Base-by-base conservation (phyloP, 2,329 filamentous ascomycete species). In the Epichloe festucae region DNA sequence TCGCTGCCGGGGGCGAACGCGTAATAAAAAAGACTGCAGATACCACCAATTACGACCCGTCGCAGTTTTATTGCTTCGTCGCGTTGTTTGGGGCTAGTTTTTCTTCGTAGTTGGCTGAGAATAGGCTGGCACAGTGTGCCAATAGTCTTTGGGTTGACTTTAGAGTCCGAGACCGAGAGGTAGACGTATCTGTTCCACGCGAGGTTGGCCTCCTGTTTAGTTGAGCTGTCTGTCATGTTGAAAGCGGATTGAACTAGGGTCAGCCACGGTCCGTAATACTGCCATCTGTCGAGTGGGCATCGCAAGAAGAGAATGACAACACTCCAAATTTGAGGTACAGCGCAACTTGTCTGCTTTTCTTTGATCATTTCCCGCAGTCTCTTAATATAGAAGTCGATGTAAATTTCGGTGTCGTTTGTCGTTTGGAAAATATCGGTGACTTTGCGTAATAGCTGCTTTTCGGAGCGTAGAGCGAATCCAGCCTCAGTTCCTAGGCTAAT, bases 301-400 rank as follows among this genome's bases (percentile, higher is more conserved):
- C 85, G 81, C 46, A 96, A 72, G 51, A 95, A 81, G 2, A 95
- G 75, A 6, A 91, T 80, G 2, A 95, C 73, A 38, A 89, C 79
- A 53, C 86, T 85, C 91, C 91, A 97, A 21, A 97, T 87, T 57
- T 89, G 86, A 5, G 93, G 90, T 0, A 95, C 89, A 40, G 80
- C 74, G 0, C 74, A 66, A 23, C 63, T 54, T 11, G 57, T 54
- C 45, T 68, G 77, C 56, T 75, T 81, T 47, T 77, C 74, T 56
- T 81, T 77, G 27, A 84, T 74, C 82, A 93, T 87, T 11, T 74
- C 72, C 52, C 77, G 77, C 50, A 97, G 72, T 35, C 80, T 78
- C 19, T 78, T 73, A 41, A 79, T 78, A 57, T 91, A 82, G 59
- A 82, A 84, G 10, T 84, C 78, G 39, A 84, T 81, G 59, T 89